Conservation (phyloP, 2,329 filamentous ascomycete species). For the Fusarium anthophilum region DNA sequence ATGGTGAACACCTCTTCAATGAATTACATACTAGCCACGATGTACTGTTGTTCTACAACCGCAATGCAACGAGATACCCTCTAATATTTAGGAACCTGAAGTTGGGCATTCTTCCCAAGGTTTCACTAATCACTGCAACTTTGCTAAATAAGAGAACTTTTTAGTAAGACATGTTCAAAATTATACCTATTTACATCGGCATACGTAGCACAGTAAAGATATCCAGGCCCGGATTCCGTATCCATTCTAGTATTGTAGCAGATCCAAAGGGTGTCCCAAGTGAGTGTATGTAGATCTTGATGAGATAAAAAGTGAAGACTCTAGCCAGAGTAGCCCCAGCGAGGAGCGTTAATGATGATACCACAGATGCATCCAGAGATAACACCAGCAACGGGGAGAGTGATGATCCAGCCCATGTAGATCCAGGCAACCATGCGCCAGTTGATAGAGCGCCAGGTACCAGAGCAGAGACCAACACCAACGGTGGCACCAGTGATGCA, state of each 20-base stretch:
- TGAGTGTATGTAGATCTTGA: neutral
- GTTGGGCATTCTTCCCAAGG: neutral
- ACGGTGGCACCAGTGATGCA: constrained; percentile 72
- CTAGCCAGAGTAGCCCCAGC: constrained; percentile 48
- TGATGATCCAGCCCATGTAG: constrained; percentile 69
- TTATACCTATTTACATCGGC: neutral
- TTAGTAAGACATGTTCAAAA: neutral
- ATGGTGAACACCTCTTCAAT: too few species aligned
- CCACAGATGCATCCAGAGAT: constrained; percentile 70
- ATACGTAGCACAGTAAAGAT: neutral
- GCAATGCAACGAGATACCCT: too few species aligned
- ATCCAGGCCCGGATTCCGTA: neutral
- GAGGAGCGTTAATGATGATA: constrained; percentile 70
- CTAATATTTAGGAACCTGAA: rapidly evolving
- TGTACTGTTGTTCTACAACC: too few species aligned
- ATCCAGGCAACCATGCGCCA: constrained; percentile 71
- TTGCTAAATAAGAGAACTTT: neutral
- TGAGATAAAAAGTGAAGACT: neutral
- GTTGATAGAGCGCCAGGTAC: constrained; percentile 67
- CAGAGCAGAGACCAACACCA: constrained; percentile 70
- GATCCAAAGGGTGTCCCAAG: neutral
- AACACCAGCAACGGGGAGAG: constrained; percentile 65
- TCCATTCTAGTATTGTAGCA: constrained; percentile 1
- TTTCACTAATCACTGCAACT: rapidly evolving
- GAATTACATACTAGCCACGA: too few species aligned